Evolutionary conservation across 2,329 filamentous ascomycete genomes (phyloP), one percentile per base, ranked within the genome.

Genomic region (Orbilia oligospora): DNA sequence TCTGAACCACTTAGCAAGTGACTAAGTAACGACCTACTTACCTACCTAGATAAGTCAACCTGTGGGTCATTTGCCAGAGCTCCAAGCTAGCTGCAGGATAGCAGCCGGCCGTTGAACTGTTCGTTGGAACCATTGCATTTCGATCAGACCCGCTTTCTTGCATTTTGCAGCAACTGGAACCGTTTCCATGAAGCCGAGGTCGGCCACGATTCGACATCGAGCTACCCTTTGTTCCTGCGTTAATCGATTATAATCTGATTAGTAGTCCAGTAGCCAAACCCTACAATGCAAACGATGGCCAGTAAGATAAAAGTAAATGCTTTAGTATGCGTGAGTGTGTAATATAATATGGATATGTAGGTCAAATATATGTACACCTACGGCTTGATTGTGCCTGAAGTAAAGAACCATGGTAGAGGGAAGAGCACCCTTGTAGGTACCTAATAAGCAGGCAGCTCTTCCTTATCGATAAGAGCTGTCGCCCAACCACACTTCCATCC

Each of bases 391-490:
- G 18, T 49, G 44, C 61, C 63, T 67, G 44, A 27, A 53, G 48
- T 53, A 18, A 3, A 51, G 63, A 67, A 67, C 56, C 56, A 61
- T 61, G 56, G 56, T 61, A 61, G 56, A 41, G 33, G 56, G 5
- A 61, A 46, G n/a, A 6, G 3, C 18, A 58, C 33, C 53, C 53
- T 38, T 58, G 53, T n/a, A 33, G 14, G 5, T n/a, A 14, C 12
- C 3, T 16, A n/a, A n/a, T n/a, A n/a, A n/a, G n/a, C 16, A 6
- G 27, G 14, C 33, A 44, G n/a, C 6, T 41, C 9, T 51, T 20
- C 27, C 68, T 71, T 73, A 73, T 73, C 70, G 70, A 73, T 73
- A 67, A 73, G 70, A 73, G 48, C 67, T 61, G 24, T 6, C 9
- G 3, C 10, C n/a, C 38, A 41, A 41, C 38, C 38, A 16, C 38